These are phyloP conservation scores for Metschnikowia similis DNA, from an alignment of 805 yeast species.

Conservation along the genomic window DNA sequence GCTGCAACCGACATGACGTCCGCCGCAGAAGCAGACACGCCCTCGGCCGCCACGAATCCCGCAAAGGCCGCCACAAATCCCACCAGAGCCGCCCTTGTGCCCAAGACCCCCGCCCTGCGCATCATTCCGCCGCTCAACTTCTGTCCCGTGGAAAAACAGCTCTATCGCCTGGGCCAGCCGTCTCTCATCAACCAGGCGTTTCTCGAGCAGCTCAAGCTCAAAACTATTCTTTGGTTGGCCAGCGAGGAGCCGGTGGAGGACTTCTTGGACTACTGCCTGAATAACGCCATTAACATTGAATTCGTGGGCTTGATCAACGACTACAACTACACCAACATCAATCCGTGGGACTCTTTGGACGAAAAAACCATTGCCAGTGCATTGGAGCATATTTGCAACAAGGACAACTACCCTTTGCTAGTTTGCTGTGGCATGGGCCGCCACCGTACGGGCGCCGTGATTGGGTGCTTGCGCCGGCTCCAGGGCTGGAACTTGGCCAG, in stretches of 20 bases:
- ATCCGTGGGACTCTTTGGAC: slow-evolving; percentile 95
- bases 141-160: slow-evolving; percentile 85
- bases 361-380: slow-evolving; percentile 79
- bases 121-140: slow-evolving; percentile 93
- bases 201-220: slow-evolving; percentile 64
- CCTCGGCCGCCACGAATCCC: background rate
- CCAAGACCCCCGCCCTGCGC: slow-evolving; percentile 55
- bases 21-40: background rate
- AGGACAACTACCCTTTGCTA: slow-evolving; percentile 74
- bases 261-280: slow-evolving; percentile 75
- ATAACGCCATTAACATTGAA: slow-evolving; percentile 66
- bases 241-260: slow-evolving; percentile 93
- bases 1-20: background rate
- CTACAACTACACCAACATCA: slow-evolving; percentile 46
- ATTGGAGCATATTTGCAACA: slow-evolving; percentile 66
- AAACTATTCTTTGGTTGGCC: slow-evolving; percentile 89
- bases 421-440: slow-evolving; percentile 99
- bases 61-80: background rate
- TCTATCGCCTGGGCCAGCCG: slow-evolving; percentile 93
- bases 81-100: slow-evolving; percentile 14
- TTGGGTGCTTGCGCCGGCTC: slow-evolving; percentile 85
- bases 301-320: slow-evolving; percentile 82
- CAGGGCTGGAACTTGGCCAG: slow-evolving; percentile 97
- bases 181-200: slow-evolving; percentile 89
- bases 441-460: slow-evolving; percentile 94